Percentiles rank a stretch among this genome's conserved stretches.
These are phyloP conservation scores for Passiflora organensis DNA, from an alignment of 345 rosid genomes.

Conservation along the genomic window DNA sequence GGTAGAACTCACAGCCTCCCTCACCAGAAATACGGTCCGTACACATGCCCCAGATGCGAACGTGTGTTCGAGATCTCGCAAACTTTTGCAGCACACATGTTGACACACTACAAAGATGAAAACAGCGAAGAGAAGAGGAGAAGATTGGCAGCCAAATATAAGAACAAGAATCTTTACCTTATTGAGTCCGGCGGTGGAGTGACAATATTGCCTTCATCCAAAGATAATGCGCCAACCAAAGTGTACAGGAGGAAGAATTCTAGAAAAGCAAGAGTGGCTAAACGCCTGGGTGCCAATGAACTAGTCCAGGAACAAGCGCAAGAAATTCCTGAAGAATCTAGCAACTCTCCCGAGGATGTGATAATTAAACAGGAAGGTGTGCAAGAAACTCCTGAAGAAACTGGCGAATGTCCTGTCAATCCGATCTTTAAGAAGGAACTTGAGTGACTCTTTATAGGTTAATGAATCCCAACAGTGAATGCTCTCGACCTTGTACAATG, in stretches of 20 bases:
- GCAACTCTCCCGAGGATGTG: neutral
- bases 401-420: neutral
- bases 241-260: neutral
- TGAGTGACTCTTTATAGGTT: neutral
- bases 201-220: neutral
- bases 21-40: slow-evolving; percentile 18
- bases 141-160: slow-evolving; percentile 18
- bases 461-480: too few species aligned
- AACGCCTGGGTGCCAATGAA: neutral
- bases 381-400: too few species aligned
- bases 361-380: too few species aligned
- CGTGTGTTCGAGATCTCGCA: slow-evolving; percentile 8
- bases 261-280: neutral
- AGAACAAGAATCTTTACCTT: slow-evolving; percentile 10
- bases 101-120: slow-evolving; percentile 14
- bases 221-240: neutral
- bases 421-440: neutral
- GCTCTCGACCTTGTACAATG: neutral
- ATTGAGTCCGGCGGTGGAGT: neutral
- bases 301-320: neutral
- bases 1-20: slow-evolving; percentile 29
- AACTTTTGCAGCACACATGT: slow-evolving; percentile 24
- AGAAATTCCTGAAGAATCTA: neutral
- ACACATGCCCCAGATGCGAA: slow-evolving; percentile 25
- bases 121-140: slow-evolving; percentile 15